Percentiles rank a stretch among this genome's conserved stretches.
Evolutionary conservation across 163 green algal species (phyloP).

Genomic region (Chloroidium sp.): DNA sequence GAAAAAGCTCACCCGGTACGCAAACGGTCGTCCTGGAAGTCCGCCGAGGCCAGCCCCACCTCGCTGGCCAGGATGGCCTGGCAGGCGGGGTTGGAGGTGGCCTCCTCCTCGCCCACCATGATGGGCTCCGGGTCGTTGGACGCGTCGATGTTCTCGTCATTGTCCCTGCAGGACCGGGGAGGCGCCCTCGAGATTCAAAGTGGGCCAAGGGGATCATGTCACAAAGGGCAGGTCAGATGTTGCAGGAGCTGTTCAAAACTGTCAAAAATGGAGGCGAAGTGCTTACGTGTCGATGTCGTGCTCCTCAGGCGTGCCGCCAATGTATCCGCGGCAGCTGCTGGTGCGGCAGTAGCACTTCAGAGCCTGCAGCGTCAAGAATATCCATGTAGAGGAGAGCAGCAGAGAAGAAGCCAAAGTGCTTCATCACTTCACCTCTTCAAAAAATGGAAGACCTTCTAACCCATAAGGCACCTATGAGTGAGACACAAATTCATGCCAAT

Average conservation of each 20-base stretch:
- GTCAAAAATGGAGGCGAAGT: no score
- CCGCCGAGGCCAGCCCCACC: conserved; percentile 41
- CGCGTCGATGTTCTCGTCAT: background rate
- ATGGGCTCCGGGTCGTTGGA: conserved; percentile 69
- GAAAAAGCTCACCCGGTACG: background rate
- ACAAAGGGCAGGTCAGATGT: no score
- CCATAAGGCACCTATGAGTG: conserved; percentile 71
- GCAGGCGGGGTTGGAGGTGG: conserved; percentile 34
- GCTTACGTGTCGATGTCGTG: no score
- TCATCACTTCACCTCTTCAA: no score
- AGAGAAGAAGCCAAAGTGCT: no score
- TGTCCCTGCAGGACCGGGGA: no score
- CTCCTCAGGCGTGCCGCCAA: conserved; percentile 51
- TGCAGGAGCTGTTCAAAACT: conserved; percentile 3
- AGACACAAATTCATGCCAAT: no score
- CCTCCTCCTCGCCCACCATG: conserved; percentile 62
- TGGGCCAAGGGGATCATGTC: no score
- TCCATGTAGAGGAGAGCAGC: no score
- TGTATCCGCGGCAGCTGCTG: conserved; percentile 52
- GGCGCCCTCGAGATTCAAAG: no score
- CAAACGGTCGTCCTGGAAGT: conserved; percentile 3
- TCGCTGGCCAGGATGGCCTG: conserved; percentile 58
- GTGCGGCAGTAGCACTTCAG: no score
- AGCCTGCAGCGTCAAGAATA: no score
- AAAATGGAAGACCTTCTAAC: conserved; percentile 44